Percentiles rank a stretch among this genome's conserved stretches.
phyloP scores from a whole-genome alignment of 1,284 basidiomycete species.

The Cerioporus squamosus region DNA sequence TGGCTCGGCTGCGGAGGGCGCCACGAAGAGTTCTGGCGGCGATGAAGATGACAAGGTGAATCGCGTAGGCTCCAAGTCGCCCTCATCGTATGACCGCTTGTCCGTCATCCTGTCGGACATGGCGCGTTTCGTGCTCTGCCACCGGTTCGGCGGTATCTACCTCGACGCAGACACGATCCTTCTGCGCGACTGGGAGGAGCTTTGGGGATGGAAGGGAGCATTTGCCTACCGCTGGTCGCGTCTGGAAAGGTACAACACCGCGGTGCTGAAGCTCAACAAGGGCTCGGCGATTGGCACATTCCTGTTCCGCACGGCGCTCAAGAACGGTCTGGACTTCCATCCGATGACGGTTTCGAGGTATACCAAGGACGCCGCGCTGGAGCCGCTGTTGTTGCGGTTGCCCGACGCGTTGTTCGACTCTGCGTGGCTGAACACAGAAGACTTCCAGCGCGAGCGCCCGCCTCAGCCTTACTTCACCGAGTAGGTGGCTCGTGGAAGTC shows the following conservation, averaged over 20 bases:
- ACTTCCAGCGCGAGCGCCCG: conserved; percentile 68
- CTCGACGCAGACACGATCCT: conserved; percentile 74
- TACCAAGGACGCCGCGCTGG: conserved; percentile 63
- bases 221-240: conserved; percentile 75
- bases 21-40: neutral
- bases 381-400: conserved; percentile 59
- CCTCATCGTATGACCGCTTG: conserved; percentile 59
- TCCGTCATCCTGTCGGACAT: conserved; percentile 73
- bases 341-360: conserved; percentile 71
- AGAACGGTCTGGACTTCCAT: conserved; percentile 73
- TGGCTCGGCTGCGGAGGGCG: neutral
- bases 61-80: conserved; percentile 30
- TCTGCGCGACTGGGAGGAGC: conserved; percentile 73
- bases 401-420: conserved; percentile 74
- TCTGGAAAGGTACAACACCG: conserved; percentile 73
- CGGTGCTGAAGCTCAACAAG: conserved; percentile 68
- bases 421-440: conserved; percentile 71
- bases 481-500: conserved; percentile 39
- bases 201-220: conserved; percentile 73
- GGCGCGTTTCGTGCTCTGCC: conserved; percentile 71
- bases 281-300: conserved; percentile 66
- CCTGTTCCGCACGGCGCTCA: conserved; percentile 69
- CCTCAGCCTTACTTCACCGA: conserved; percentile 69
- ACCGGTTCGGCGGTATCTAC: conserved; percentile 73
- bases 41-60: conserved; percentile 29